Evolutionary conservation across 768 basidiomycete genomes (phyloP).

Genomic region (Tricholoma saponaceum): DNA sequence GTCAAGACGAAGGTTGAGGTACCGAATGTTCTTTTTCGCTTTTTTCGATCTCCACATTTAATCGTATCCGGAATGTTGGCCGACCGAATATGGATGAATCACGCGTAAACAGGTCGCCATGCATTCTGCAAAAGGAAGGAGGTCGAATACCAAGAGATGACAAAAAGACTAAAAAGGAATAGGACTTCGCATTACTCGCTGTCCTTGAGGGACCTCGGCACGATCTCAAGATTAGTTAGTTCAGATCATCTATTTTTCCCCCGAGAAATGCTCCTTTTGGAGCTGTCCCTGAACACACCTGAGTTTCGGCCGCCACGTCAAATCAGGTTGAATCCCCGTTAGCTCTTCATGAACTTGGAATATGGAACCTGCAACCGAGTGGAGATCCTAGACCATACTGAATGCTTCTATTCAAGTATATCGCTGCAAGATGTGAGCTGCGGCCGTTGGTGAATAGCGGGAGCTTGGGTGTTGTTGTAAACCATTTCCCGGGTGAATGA

Average conservation of each 20-base stretch:
- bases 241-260: slow-evolving; percentile 35
- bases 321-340: slow-evolving; percentile 3
- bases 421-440: no score
- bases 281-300: slow-evolving; percentile 22
- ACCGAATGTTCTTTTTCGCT: slow-evolving; percentile 1
- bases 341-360: background rate
- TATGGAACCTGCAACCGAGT: background rate
- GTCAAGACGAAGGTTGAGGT: background rate
- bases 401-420: slow-evolving; percentile 8
- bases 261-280: slow-evolving; percentile 26
- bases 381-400: background rate
- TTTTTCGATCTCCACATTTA: slow-evolving; percentile 27
- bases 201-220: slow-evolving; percentile 31
- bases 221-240: slow-evolving; percentile 36
- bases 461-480: slow-evolving; percentile 2
- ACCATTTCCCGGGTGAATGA: slow-evolving; percentile 11
- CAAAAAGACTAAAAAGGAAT: slow-evolving; percentile 13
- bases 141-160: slow-evolving; percentile 14
- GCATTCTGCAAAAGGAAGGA: slow-evolving; percentile 33
- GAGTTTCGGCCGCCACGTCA: slow-evolving; percentile 26
- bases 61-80: slow-evolving; percentile 22
- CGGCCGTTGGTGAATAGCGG: no score
- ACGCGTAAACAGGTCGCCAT: slow-evolving; percentile 41
- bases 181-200: slow-evolving; percentile 12
- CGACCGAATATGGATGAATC: slow-evolving; percentile 38